Evolutionary conservation across 352 stramenopile species (phyloP).

Genomic region (Phytopythium vexans): DNA sequence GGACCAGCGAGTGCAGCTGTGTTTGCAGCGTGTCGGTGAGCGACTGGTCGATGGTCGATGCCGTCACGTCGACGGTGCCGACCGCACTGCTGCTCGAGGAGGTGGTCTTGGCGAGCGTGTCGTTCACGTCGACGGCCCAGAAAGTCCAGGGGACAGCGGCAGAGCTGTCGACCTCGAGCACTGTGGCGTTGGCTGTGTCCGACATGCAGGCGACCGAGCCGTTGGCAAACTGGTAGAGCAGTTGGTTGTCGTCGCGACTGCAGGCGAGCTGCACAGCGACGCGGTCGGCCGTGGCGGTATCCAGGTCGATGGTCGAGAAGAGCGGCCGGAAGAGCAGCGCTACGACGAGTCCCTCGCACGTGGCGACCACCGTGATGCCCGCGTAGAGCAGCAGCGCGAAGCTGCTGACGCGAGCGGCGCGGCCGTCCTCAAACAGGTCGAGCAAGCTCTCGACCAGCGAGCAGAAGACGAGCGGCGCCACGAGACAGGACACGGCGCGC

Average conservation of each 20-base stretch:
- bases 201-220: constrained; percentile 6
- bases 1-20: constrained; percentile 23
- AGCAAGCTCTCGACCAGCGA: constrained; percentile 23
- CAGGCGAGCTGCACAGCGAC: not conserved
- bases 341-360: constrained; percentile 14
- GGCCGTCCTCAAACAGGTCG: constrained; percentile 21
- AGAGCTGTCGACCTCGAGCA: too few relatives aligned
- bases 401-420: constrained; percentile 13
- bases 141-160: constrained; percentile 1
- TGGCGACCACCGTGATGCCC: constrained; percentile 12
- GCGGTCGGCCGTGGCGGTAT: not conserved
- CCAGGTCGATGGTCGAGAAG: constrained; percentile 6
- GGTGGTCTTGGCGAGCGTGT: constrained; percentile 4
- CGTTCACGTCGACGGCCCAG: constrained; percentile 14
- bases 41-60: constrained; percentile 3
- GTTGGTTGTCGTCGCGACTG: constrained; percentile 7
- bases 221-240: constrained; percentile 7
- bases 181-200: not conserved
- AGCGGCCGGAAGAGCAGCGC: constrained; percentile 18
- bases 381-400: constrained; percentile 15
- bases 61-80: too few relatives aligned
- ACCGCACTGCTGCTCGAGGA: not conserved
- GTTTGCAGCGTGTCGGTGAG: constrained; percentile 15
- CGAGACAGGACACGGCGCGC: constrained; percentile 27
- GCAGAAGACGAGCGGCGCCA: constrained; percentile 32